Evolutionary conservation across 495 filamentous ascomycete species (phyloP).

Genomic region (Hypoxylon fuscum): DNA sequence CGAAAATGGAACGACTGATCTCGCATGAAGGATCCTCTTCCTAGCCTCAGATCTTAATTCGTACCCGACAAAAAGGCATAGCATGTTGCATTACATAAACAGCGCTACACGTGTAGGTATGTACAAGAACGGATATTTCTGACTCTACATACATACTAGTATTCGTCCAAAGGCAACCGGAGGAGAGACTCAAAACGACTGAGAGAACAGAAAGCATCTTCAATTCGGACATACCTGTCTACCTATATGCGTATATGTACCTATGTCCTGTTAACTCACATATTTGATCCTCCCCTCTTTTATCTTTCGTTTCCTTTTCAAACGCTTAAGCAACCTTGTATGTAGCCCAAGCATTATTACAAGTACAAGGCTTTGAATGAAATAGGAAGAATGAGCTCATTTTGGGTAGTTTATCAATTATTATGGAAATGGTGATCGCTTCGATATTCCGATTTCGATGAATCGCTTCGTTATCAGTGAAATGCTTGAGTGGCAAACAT

Average conservation of each 20-base stretch:
- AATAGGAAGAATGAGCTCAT: not conserved
- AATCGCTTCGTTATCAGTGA: not conserved
- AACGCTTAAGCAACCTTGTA: no score
- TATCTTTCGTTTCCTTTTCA: no score
- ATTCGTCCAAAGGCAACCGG: not conserved
- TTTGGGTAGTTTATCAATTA: not conserved
- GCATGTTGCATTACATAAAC: constrained; percentile 10
- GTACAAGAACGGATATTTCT: constrained; percentile 14
- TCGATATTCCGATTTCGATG: constrained; percentile 12
- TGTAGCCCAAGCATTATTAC: no score
- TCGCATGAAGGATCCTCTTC: constrained; percentile 31
- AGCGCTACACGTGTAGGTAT: not conserved
- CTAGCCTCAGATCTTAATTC: constrained; percentile 27
- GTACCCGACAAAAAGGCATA: constrained; percentile 11
- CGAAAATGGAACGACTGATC: constrained; percentile 32
- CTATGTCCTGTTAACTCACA: no score
- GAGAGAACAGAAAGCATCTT: not conserved
- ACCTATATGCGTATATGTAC: no score
- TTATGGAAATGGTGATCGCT: constrained; percentile 17
- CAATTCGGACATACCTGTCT: no score
- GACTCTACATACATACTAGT: not conserved
- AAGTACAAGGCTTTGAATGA: not conserved
- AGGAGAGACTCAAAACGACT: not conserved
- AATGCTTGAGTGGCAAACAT: not conserved
- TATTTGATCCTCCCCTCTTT: no score